Base-by-base conservation (phyloP, 805 yeast species). In the Wickerhamiella qilinensis region DNA sequence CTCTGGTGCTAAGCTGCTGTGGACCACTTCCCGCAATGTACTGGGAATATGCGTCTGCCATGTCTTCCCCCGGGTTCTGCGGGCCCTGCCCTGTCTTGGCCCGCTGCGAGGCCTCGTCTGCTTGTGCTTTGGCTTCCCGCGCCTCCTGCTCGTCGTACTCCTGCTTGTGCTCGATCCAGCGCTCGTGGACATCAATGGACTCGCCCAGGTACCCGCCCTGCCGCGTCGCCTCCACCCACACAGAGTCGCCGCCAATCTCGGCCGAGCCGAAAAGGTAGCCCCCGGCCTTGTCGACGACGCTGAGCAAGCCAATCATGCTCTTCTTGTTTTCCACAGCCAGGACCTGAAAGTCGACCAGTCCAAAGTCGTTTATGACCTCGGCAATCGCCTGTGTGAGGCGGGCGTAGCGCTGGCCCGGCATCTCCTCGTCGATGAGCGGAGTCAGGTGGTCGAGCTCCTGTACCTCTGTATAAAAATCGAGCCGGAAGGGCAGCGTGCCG, bases 141-240 rank as follows among this genome's bases (percentile, higher is more conserved):
- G 33, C 45, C 44, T 72, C 79, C 36, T 65, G 64, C 36, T 70
- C 67, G 46, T 91, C 98, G 56, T 82, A 85, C 36, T 62, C 63
- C 20, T 71, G 78, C 54, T 86, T 91, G 46, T 76, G 67, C 41
- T 83, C 95, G 9, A 91, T 71, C 98, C 98, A 91, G 43, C 99
- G 67, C 47, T 91, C 98, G 48, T 91, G 98, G 3, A 84, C 71
- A 54, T 86, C 95, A 5, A 73, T 62, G 14, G 69, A 71, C 35
- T 63, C 59, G 3, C 64, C 64, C 11, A 57, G 43, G 32, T 56
- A 59, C 9, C 81, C 75, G 30, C 86, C 77, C 53, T 81, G 83
- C 46, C 97, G 67, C 1, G 88, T 71, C 1, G 95, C 94, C 49
- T 88, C 94, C n/a, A 85, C 81, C 98, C 98, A 91, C 2, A 91